A percentile compares a stretch with the other conserved stretches of the same genome.
Evolutionary conservation across 495 filamentous ascomycete genomes (phyloP).

Genomic region (Tuber calosporum): DNA sequence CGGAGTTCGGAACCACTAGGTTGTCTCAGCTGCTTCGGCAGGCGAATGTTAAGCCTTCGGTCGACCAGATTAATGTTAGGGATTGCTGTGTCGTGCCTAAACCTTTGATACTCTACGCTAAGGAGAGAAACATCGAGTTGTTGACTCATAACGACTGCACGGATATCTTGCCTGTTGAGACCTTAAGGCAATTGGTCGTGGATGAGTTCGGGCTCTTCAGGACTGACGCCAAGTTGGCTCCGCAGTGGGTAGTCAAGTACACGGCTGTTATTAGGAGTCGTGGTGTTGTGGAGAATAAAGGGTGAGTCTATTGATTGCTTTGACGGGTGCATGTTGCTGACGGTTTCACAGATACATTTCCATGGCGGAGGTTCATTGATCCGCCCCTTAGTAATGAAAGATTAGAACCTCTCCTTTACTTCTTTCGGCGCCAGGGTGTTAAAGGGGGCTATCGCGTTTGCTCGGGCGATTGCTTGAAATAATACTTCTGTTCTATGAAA

Average conservation of each 20-base stretch:
- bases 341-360: constrained; percentile 35
- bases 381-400: not conserved
- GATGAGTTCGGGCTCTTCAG: constrained; percentile 43
- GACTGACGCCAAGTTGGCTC: constrained; percentile 60
- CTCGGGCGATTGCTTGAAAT: not conserved
- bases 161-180: constrained; percentile 79
- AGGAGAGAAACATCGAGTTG: constrained; percentile 75
- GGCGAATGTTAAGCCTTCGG: constrained; percentile 65
- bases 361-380: constrained; percentile 36
- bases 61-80: constrained; percentile 94
- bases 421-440: not conserved
- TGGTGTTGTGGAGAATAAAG: constrained; percentile 98
- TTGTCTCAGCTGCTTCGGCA: constrained; percentile 57
- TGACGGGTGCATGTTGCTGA: constrained; percentile 14
- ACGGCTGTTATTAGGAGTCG: constrained; percentile 92
- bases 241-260: constrained; percentile 96
- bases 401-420: not conserved
- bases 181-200: constrained; percentile 72
- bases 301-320: constrained; percentile 48
- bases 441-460: not conserved
- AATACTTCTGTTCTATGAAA: not conserved
- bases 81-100: constrained; percentile 96
- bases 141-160: constrained; percentile 92
- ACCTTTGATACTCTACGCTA: constrained; percentile 74
- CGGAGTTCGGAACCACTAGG: constrained; percentile 83